Evolutionary conservation across 306 rosid genomes (phyloP).

Genomic region (Cajanus cajan): DNA sequence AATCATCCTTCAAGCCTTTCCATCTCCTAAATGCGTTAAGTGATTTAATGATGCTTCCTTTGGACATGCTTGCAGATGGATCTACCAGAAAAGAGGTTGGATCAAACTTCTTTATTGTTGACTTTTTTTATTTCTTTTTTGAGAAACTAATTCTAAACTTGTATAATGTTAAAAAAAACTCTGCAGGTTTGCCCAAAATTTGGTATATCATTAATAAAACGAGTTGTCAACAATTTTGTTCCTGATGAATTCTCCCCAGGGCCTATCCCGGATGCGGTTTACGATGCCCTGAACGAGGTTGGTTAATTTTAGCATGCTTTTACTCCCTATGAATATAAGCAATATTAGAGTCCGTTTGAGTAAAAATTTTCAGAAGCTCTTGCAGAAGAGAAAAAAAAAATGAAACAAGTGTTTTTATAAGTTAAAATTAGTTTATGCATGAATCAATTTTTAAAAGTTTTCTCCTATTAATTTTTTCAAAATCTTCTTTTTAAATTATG

Average conservation of each 20-base stretch:
- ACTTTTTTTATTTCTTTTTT: background rate
- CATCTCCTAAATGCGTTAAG: constrained; percentile 74
- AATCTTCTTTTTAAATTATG: too few relatives aligned
- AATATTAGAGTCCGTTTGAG: background rate
- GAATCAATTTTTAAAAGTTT: too few relatives aligned
- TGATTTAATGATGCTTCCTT: constrained; percentile 91
- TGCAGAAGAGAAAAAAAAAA: too few relatives aligned
- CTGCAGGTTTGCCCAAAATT: constrained; percentile 77
- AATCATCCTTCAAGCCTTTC: constrained; percentile 70
- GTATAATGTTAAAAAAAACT: background rate
- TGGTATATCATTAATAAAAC: constrained; percentile 61
- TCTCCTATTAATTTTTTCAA: too few relatives aligned
- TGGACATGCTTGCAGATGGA: constrained; percentile 68
- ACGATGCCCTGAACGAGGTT: constrained; percentile 73
- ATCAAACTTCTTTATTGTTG: constrained; percentile 4
- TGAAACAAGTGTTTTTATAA: too few relatives aligned
- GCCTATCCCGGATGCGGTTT: constrained; percentile 65
- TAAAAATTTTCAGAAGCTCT: too few relatives aligned
- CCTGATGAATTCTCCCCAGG: constrained; percentile 84
- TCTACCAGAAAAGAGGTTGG: constrained; percentile 72
- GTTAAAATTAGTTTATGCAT: too few relatives aligned
- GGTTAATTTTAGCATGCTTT: constrained; percentile 21
- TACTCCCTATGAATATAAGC: constrained; percentile 1
- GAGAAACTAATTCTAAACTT: background rate
- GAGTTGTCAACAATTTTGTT: constrained; percentile 70